A percentile compares a stretch with the other conserved stretches of the same genome.
phyloP scores from a whole-genome alignment of 495 filamentous ascomycete species.

The Penicillium cosmopolitanum region DNA sequence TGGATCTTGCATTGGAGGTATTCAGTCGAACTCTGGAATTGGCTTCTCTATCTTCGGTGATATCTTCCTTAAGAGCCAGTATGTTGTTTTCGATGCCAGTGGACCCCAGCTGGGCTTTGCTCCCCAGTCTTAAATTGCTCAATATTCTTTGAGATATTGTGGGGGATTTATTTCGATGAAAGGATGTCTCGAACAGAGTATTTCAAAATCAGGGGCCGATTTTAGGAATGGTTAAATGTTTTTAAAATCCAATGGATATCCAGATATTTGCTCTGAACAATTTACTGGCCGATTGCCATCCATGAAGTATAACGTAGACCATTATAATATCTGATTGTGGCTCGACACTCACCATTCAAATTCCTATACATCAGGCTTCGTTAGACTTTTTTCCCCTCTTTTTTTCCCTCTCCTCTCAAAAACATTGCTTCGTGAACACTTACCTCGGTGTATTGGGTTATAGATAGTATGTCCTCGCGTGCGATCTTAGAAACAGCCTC shows the following conservation, averaged over 20 bases:
- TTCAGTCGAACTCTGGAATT: constrained; percentile 62
- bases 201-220: too few species aligned
- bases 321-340: too few species aligned
- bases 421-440: background rate
- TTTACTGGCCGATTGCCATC: too few species aligned
- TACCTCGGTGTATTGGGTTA: constrained; percentile 12
- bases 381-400: background rate
- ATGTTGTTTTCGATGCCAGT: constrained; percentile 69
- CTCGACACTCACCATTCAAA: background rate
- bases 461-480: background rate
- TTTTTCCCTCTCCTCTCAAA: background rate
- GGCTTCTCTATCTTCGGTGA: constrained; percentile 73
- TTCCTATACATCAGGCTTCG: background rate
- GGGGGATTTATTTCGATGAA: background rate
- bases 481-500: background rate
- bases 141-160: background rate
- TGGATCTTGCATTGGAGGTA: constrained; percentile 61
- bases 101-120: constrained; percentile 64
- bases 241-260: too few species aligned
- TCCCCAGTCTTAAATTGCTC: constrained; percentile 27
- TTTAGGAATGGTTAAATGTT: too few species aligned
- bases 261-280: too few species aligned
- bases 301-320: too few species aligned
- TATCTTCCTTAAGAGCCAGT: constrained; percentile 75
- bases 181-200: background rate